A percentile compares a stretch with the other conserved stretches of the same genome.
These are phyloP conservation scores for Sugiyamaella pinicola DNA, from an alignment of 1,139 yeast species.

Conservation along the genomic window DNA sequence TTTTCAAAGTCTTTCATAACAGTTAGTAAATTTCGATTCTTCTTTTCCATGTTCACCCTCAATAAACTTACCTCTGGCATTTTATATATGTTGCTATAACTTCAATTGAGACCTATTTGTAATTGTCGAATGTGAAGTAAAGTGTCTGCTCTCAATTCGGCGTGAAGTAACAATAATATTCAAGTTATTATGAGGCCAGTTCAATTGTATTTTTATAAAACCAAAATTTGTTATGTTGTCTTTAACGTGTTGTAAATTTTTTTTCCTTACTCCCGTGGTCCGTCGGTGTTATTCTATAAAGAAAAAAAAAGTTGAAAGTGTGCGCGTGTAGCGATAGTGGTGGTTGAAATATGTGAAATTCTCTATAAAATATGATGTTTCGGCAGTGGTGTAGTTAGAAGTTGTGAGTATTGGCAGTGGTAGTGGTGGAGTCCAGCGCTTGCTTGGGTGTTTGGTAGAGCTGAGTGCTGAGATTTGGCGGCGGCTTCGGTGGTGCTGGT, in stretches of 20 bases:
- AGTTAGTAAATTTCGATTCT: neutral
- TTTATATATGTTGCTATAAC: neutral
- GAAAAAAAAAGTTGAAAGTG: neutral
- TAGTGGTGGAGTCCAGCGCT: no score
- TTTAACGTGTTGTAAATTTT: neutral
- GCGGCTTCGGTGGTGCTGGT: no score
- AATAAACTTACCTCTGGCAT: slow-evolving; percentile 20
- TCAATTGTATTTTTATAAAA: neutral
- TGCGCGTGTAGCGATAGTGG: neutral
- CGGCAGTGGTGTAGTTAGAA: no score
- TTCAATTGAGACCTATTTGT: neutral
- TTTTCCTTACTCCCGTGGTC: neutral
- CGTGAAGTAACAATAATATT: no score
- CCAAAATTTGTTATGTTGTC: neutral
- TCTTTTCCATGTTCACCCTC: no score
- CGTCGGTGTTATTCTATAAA: neutral
- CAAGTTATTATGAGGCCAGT: neutral
- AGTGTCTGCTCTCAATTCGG: no score
- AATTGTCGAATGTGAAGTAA: neutral
- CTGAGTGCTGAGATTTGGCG: no score
- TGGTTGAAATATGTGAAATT: neutral
- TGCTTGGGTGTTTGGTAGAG: no score
- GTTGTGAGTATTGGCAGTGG: no score
- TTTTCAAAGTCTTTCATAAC: slow-evolving; percentile 53
- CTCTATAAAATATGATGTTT: neutral